These are phyloP conservation scores for Marasmius tenuissimus DNA, from an alignment of 1,284 basidiomycete genomes.

Conservation along the genomic window DNA sequence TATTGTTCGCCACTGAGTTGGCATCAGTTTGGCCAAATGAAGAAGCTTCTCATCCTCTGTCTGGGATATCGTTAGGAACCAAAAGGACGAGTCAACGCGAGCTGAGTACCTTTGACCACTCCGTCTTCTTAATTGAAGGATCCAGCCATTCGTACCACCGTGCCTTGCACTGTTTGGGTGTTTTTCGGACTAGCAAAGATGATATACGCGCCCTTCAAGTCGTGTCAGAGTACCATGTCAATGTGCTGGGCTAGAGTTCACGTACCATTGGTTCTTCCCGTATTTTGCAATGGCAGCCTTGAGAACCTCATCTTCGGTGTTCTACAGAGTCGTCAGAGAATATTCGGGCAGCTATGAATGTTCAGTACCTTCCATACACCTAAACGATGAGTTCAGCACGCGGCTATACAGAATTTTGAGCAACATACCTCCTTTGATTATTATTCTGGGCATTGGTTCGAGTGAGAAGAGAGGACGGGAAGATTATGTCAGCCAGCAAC, in stretches of 20 bases:
- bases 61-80: constrained; percentile 33
- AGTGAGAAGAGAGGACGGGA: not conserved
- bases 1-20: constrained; percentile 99
- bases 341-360: not conserved
- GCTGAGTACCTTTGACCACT: constrained; percentile 89
- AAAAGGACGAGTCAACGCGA: constrained; percentile 1
- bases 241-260: constrained; percentile 5
- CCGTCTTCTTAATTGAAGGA: constrained; percentile 99
- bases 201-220: constrained; percentile 91
- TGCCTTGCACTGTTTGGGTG: constrained; percentile 99
- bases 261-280: constrained; percentile 93
- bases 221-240: constrained; percentile 3
- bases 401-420: not conserved
- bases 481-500: not conserved
- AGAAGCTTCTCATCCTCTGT: constrained; percentile 98
- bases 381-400: constrained; percentile 21
- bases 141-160: constrained; percentile 99
- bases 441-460: constrained; percentile 76
- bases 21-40: constrained; percentile 98
- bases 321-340: constrained; percentile 44
- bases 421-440: constrained; percentile 86
- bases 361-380: constrained; percentile 70
- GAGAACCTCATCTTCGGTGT: constrained; percentile 96
- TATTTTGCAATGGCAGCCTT: constrained; percentile 98
- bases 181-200: constrained; percentile 96